Percentiles rank a stretch among this genome's conserved stretches.
phyloP scores from a whole-genome alignment of 148 eudicot species.

The Camellia granthamiana region DNA sequence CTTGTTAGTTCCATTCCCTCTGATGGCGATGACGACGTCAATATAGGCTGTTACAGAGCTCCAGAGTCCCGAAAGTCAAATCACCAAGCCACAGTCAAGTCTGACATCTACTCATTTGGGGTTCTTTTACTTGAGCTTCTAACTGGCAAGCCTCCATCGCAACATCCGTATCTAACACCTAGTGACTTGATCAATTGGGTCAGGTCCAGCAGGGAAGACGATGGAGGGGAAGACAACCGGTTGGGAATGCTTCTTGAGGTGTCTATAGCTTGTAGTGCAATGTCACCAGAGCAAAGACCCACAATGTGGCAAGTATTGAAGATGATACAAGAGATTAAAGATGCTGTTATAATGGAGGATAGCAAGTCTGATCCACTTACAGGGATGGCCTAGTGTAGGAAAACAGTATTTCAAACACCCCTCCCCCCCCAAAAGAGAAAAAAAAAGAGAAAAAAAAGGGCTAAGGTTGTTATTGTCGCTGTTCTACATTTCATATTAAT shows the following conservation, averaged over 20 bases:
- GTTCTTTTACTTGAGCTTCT: slow-evolving; percentile 10
- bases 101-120: slow-evolving; percentile 14
- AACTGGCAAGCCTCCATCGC: not conserved
- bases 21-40: not conserved
- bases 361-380: not conserved
- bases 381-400: not conserved
- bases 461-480: no score
- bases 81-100: slow-evolving; percentile 1
- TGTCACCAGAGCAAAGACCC: slow-evolving; percentile 6
- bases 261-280: not conserved
- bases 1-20: not conserved
- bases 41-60: not conserved
- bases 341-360: not conserved
- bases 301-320: slow-evolving; percentile 17
- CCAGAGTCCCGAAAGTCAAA: slow-evolving; percentile 3
- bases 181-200: slow-evolving; percentile 11
- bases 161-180: not conserved
- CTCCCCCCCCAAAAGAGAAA: no score
- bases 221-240: not conserved
- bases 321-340: slow-evolving; percentile 15
- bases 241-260: slow-evolving; percentile 11
- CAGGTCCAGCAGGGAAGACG: slow-evolving; percentile 10
- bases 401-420: no score
- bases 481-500: no score
- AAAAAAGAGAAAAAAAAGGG: no score